Evolutionary conservation across 495 filamentous ascomycete genomes (phyloP).

Genomic region (Entonaema liquescens): DNA sequence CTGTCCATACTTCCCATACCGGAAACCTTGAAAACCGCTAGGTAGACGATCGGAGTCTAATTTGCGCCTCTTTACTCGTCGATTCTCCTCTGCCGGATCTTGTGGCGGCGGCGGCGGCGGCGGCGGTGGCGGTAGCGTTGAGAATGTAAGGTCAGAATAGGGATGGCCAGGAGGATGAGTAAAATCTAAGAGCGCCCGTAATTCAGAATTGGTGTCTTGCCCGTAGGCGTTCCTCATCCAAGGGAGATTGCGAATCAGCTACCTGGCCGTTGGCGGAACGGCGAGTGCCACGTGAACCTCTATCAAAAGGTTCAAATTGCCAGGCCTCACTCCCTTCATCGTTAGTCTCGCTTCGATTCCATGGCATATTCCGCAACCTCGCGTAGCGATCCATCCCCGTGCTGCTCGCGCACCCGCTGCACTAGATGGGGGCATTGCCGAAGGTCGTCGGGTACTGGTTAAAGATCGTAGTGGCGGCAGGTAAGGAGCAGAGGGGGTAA

Average conservation of each 20-base stretch:
- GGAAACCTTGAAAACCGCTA: slow-evolving; percentile 66
- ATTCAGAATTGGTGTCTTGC: slow-evolving; percentile 55
- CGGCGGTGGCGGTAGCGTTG: slow-evolving; percentile 42
- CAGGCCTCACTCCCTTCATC: slow-evolving; percentile 34
- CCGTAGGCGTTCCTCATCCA: slow-evolving; percentile 48
- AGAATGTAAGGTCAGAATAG: slow-evolving; percentile 37
- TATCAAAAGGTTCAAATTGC: slow-evolving; percentile 27
- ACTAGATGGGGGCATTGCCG: slow-evolving; percentile 41
- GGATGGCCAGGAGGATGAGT: slow-evolving; percentile 46
- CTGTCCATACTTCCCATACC: slow-evolving; percentile 84
- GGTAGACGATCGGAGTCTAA: slow-evolving; percentile 68
- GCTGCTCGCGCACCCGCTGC: slow-evolving; percentile 40
- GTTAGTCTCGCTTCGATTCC: slow-evolving; percentile 20
- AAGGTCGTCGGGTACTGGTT: slow-evolving; percentile 41
- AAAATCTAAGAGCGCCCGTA: slow-evolving; percentile 59
- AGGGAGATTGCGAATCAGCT: slow-evolving; percentile 14
- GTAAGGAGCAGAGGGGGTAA: slow-evolving; percentile 40
- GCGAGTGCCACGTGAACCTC: slow-evolving; percentile 18
- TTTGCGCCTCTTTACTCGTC: slow-evolving; percentile 76
- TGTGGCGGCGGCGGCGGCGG: slow-evolving; percentile 40
- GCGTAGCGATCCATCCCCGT: slow-evolving; percentile 44
- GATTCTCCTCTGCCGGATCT: slow-evolving; percentile 55
- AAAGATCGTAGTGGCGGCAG: slow-evolving; percentile 55
- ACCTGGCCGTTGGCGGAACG: slow-evolving; percentile 21
- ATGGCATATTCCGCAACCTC: slow-evolving; percentile 37